A percentile compares a stretch with the other conserved stretches of the same genome.
Evolutionary conservation across 768 basidiomycete species (phyloP).

Genomic region (Russula griseocarnosa): DNA sequence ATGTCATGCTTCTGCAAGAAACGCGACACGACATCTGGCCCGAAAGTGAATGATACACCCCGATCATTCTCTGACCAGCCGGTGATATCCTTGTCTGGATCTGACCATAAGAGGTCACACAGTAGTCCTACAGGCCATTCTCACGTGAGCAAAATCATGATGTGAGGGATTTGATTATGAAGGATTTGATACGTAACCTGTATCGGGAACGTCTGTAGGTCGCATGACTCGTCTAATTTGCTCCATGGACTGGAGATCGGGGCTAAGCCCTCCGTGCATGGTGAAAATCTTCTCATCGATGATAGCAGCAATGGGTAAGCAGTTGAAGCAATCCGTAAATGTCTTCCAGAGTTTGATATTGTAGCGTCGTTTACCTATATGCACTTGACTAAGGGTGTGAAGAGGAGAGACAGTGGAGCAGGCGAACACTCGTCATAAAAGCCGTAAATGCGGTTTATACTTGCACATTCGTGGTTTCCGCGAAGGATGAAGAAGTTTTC

Average conservation of each 20-base stretch:
- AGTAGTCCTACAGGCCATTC: conserved; percentile 60
- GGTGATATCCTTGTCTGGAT: conserved; percentile 98
- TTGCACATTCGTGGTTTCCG: conserved; percentile 98
- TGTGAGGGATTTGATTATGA: conserved; percentile 9
- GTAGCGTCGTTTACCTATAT: conserved; percentile 94
- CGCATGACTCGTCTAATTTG: conserved; percentile 99
- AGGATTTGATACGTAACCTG: conserved; percentile 49
- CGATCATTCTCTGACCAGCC: conserved; percentile 99
- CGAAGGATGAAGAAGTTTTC: conserved; percentile 99
- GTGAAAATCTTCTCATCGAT: conserved; percentile 99
- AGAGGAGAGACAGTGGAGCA: not conserved
- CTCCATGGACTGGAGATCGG: conserved; percentile 98
- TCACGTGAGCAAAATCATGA: conserved; percentile 9
- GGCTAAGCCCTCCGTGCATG: conserved; percentile 97
- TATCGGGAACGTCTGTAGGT: conserved; percentile 98
- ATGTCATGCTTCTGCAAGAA: conserved; percentile 99
- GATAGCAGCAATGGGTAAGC: conserved; percentile 96
- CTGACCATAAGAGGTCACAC: conserved; percentile 97
- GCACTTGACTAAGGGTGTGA: conserved; percentile 12
- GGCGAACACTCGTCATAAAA: conserved; percentile 98
- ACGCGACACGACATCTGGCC: conserved; percentile 94
- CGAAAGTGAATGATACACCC: conserved; percentile 98
- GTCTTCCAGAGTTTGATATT: conserved; percentile 99
- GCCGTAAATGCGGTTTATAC: conserved; percentile 99
- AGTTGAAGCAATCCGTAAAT: conserved; percentile 99